Percentiles rank a stretch among this genome's conserved stretches.
These are phyloP conservation scores for Breviolum minutum DNA, from an alignment of 73 alveolate species.

Conservation along the genomic window DNA sequence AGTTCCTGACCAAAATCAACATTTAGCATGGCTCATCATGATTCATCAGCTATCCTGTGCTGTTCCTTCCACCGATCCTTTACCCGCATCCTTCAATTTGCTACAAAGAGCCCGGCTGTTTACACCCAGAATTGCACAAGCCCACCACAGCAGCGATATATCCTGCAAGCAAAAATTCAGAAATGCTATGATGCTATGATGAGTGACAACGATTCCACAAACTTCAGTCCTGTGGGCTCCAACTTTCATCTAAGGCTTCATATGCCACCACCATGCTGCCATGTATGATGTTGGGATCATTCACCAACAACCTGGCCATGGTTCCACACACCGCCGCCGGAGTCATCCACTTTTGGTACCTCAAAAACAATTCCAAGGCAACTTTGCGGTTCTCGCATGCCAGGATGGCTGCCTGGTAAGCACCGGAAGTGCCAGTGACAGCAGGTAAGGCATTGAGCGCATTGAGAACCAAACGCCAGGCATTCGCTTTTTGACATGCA, in stretches of 20 bases:
- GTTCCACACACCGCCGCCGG: slow-evolving; percentile 36
- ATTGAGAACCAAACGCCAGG: not conserved
- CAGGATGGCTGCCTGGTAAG: slow-evolving; percentile 29
- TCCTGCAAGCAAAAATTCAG: not conserved
- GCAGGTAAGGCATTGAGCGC: slow-evolving; percentile 1
- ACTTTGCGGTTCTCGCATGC: not conserved
- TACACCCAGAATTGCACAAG: slow-evolving; percentile 69
- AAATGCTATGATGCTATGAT: not conserved
- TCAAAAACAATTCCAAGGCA: not conserved
- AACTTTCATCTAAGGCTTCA: not conserved
- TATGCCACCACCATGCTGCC: slow-evolving; percentile 10
- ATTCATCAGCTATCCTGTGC: no score
- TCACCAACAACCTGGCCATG: slow-evolving; percentile 65
- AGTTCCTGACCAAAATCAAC: not conserved
- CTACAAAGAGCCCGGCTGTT: not conserved
- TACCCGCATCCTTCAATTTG: not conserved
- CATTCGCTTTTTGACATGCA: not conserved
- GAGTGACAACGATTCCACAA: no score
- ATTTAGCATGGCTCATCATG: not conserved
- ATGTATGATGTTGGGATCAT: slow-evolving; percentile 42
- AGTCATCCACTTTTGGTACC: not conserved
- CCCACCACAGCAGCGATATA: slow-evolving; percentile 32
- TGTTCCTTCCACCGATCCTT: no score
- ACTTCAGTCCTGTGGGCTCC: slow-evolving; percentile 26
- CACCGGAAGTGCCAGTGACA: not conserved